Evolutionary conservation across 2,329 filamentous ascomycete species (phyloP), one percentile per base, ranked within the genome.

Genomic region (Apiospora arundinis): DNA sequence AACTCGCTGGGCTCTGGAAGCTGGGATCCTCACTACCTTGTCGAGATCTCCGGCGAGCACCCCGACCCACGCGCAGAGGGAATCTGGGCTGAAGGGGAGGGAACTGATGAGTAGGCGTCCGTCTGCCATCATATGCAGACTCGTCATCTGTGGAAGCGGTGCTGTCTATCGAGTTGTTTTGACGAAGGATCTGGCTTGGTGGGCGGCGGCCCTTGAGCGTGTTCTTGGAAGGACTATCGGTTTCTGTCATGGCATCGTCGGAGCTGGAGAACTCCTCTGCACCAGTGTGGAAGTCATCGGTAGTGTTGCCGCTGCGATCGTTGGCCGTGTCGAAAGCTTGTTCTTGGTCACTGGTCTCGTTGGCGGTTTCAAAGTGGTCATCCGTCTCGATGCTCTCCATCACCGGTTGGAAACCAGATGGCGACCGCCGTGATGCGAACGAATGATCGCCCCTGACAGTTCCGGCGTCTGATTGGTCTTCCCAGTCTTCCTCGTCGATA

Each of bases 241-340:
- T 98, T 82, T 97, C 95, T 0, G 95, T 97, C 67, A 93, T 85
- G 4, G 83, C 86, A 75, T 95, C 92, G 73, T 94, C 94, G 71
- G 90, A 92, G 78, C 92, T 95, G 21, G 88, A 88, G 69, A 91
- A 82, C 28, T 94, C 93, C 76, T 98, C 96, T 21, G 91, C 90
- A n/a, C 93, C 95, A 4, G 95, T 98, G 80, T 97, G 93, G 89
- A 98, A 98, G 74, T 94, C 94, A 76, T 98, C 95, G 14, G 95
- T 97, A 82, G 97, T 95, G 0, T 94, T 97, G 16, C 86, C 89
- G 21, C 56, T 63, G 40, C 91, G 90, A 81, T 98, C 95, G 77
- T 97, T 93, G 32, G 89, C 90, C 1, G 89, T 91, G 78, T 91
- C 89, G 73, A 91, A 91, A 11, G 87, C 89, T 25, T 87, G 89